These are phyloP conservation scores for Syncephalis fuscata DNA, from an alignment of 371 early-diverging fungal genomes.

Conservation along the genomic window DNA sequence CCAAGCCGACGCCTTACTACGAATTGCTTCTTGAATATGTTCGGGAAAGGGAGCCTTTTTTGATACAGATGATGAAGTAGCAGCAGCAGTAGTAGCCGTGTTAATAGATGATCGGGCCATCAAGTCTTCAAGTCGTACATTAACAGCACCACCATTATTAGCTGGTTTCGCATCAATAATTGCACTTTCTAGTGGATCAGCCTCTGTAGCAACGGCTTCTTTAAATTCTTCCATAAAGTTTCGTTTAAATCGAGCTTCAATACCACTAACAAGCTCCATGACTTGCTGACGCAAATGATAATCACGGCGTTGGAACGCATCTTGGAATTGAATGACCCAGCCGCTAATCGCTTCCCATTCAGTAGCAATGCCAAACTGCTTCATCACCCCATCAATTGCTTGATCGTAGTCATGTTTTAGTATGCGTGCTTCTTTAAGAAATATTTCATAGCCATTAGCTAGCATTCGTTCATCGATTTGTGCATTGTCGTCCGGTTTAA, in stretches of 20 bases:
- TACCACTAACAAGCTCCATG: constrained; percentile 1
- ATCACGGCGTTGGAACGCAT: too few species aligned
- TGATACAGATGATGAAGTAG: too few species aligned
- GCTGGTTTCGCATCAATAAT: too few species aligned
- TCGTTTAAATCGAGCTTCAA: too few species aligned
- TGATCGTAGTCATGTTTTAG: constrained; percentile 25
- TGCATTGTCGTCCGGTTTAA: constrained; percentile 10
- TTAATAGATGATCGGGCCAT: too few species aligned
- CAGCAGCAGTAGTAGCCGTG: background rate
- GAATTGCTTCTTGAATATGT: constrained; percentile 8
- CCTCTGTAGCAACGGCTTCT: too few species aligned
- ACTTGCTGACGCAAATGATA: constrained; percentile 25
- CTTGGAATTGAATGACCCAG: constrained; percentile 6
- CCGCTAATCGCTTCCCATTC: constrained; percentile 21
- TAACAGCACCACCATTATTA: constrained; percentile 7
- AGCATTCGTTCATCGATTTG: constrained; percentile 24
- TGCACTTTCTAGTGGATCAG: too few species aligned
- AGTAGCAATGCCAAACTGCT: constrained; percentile 42
- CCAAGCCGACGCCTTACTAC: constrained; percentile 53
- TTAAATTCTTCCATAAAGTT: too few species aligned
- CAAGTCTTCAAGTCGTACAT: too few species aligned
- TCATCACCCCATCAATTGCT: constrained; percentile 35
- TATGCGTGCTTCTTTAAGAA: constrained; percentile 27
- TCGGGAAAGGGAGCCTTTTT: background rate
- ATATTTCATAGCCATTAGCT: constrained; percentile 30